These are phyloP conservation scores for Marasmius tenuissimus DNA, from an alignment of 1,284 basidiomycete genomes.

Conservation along the genomic window DNA sequence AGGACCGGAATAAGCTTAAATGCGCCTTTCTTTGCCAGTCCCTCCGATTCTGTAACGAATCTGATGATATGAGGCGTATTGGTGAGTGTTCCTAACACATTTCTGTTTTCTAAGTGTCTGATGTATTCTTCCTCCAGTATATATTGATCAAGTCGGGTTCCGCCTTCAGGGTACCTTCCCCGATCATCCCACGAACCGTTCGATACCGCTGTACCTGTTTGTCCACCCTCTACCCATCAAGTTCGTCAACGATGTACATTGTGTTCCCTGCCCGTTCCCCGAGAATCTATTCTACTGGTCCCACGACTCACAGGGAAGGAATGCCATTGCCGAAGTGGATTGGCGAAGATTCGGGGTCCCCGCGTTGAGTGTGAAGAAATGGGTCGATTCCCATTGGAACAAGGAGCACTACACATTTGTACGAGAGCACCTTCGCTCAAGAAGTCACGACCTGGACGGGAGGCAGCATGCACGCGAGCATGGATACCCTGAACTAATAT, in stretches of 20 bases:
- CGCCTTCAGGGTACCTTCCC: not conserved
- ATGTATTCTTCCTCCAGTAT: not conserved
- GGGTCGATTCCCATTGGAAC: no score
- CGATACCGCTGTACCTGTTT: not conserved
- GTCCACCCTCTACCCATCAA: not conserved
- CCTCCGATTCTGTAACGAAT: no score
- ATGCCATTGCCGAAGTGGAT: not conserved
- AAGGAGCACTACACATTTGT: no score
- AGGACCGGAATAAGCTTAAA: no score
- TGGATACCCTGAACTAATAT: no score
- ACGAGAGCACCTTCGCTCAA: no score
- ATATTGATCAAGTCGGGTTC: not conserved
- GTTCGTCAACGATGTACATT: not conserved
- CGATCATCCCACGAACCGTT: not conserved
- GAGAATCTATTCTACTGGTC: not conserved
- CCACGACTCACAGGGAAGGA: not conserved
- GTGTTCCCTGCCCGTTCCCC: not conserved
- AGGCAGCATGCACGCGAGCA: no score
- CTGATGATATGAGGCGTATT: no score
- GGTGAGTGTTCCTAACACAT: no score
- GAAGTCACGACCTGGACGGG: no score
- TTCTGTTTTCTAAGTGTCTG: no score
- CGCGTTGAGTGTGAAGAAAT: not conserved
- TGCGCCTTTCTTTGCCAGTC: no score
- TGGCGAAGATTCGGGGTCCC: not conserved